Percentiles rank a stretch among this genome's conserved stretches.
Conservation (phyloP, 208 protist genomes). For the Leishmania turanica region DNA sequence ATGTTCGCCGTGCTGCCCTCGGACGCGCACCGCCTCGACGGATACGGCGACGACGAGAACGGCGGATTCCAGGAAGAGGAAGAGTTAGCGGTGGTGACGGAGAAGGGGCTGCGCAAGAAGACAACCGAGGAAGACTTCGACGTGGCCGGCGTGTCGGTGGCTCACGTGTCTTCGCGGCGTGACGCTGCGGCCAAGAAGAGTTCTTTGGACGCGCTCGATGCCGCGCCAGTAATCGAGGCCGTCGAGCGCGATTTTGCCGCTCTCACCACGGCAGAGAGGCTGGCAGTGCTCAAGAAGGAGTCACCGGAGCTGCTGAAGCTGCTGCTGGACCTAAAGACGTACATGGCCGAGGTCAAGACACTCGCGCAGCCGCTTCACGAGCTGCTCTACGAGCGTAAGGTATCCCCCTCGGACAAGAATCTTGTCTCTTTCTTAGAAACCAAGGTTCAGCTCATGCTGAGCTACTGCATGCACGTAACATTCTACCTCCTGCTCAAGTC, state of each 20-base stretch:
- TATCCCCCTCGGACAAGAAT: conserved; percentile 72
- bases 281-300: conserved; percentile 89
- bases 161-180: conserved; percentile 14
- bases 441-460: conserved; percentile 95
- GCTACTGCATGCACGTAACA: conserved; percentile 95
- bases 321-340: conserved; percentile 84
- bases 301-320: conserved; percentile 92
- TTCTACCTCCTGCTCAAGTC: conserved; percentile 95
- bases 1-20: conserved; percentile 55
- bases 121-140: conserved; percentile 83
- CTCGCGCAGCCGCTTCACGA: conserved; percentile 83
- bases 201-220: conserved; percentile 39
- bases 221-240: conserved; percentile 76
- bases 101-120: conserved; percentile 54
- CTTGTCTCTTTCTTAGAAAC: conserved; percentile 89
- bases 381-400: conserved; percentile 80
- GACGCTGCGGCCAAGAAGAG: conserved; percentile 27
- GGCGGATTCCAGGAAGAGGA: conserved; percentile 84
- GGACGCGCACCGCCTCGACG: conserved; percentile 87
- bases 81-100: conserved; percentile 65
- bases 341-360: conserved; percentile 86
- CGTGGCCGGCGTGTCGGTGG: conserved; percentile 62
- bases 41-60: conserved; percentile 81
- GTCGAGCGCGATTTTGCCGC: conserved; percentile 91
- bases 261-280: conserved; percentile 83